Base-by-base conservation (phyloP, 352 stramenopile species). In the Pythium periplocum region DNA sequence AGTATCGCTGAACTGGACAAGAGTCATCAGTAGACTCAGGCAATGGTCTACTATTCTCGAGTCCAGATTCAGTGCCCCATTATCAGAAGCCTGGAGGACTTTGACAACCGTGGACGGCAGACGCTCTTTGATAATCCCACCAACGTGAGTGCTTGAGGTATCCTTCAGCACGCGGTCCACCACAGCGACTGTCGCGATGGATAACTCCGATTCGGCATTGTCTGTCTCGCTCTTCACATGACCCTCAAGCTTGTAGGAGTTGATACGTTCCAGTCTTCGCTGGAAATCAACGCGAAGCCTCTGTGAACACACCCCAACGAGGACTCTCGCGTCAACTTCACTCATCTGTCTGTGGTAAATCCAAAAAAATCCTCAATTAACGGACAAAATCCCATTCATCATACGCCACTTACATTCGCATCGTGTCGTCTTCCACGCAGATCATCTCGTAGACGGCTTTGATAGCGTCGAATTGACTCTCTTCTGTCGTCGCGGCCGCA, bases 21-120 rank as follows among this genome's bases (percentile, higher is more conserved):
- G 45, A 7, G 57, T 37, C 6, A 55, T 52, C 4, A 85, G 50
- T 8, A 84, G 53, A 4, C 48, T 48, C 10, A 84, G 17, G 2
- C 69, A 51, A 6, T 62, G 12, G n/a, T 62, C 46, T 0, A 62
- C 59, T 1, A 82, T 6, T 6, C 52, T 17, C 2, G 30, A 45
- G 35, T 62, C 55, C 43, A 17, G 7, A 40, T 53, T 38, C 35
- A 34, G 45, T n/a, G 32, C 32, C n/a, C 34, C 53, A 10, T 49
- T 48, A 2, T 54, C 41, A 38, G 68, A 51, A 0, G 75, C 73
- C 51, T 85, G 81, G 26, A 78, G 50, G 12, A 78, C 48, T 48
- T 83, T 82, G 2, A 85, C 70, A 3, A 87, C 55, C 26, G 64
- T 85, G 3, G 72, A 83, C 5, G 73, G 74, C 1, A 85, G 64